phyloP scores from a whole-genome alignment of 192 early-diverging fungal genomes.

The Entomortierella chlamydospora region DNA sequence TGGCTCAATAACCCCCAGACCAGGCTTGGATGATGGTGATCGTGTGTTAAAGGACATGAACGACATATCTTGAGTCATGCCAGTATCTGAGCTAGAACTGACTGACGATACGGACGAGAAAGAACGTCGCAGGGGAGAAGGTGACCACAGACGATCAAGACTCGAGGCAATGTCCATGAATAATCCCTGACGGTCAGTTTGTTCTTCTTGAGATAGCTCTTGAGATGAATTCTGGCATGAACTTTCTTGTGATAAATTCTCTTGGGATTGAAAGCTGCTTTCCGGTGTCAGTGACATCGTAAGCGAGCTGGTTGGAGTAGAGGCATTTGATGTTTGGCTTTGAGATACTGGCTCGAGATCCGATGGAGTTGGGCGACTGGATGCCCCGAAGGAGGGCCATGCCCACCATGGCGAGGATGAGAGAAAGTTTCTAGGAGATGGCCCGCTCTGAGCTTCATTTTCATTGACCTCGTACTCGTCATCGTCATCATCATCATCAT shows the following conservation, averaged over 20 bases:
- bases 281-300: background rate
- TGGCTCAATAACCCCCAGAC: too few species aligned
- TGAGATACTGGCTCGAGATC: background rate
- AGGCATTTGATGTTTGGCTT: background rate
- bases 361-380: background rate
- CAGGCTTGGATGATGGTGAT: background rate
- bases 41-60: background rate
- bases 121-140: background rate
- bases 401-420: background rate
- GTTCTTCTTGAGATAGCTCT: background rate
- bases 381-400: background rate
- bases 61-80: background rate
- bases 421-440: background rate
- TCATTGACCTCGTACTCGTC: background rate
- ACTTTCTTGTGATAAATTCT: background rate
- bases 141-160: constrained; percentile 14
- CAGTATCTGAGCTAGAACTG: background rate
- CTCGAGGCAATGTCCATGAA: constrained; percentile 10
- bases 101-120: constrained; percentile 4
- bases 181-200: background rate
- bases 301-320: background rate
- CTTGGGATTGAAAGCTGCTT: background rate
- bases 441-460: background rate
- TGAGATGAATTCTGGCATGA: background rate
- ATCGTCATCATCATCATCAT: background rate